A percentile compares a stretch with the other conserved stretches of the same genome.
These are phyloP conservation scores for Actinomucor elegans DNA, from an alignment of 371 early-diverging fungal species.

Conservation along the genomic window DNA sequence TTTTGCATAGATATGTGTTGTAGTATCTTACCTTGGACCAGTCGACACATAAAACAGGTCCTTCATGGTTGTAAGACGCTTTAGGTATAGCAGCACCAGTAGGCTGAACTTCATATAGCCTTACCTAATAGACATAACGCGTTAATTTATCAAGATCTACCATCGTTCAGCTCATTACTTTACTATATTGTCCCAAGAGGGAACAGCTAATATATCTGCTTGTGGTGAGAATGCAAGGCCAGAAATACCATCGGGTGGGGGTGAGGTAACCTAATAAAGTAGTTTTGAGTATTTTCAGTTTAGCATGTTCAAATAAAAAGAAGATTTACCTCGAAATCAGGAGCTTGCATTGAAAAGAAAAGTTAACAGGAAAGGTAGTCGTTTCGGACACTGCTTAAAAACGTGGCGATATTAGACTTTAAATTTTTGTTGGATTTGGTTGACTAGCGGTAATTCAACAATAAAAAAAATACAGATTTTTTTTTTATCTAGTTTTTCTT, in stretches of 20 bases:
- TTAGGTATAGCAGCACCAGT: conserved; percentile 74
- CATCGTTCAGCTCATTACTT: not conserved
- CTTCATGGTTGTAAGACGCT: conserved; percentile 80
- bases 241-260: conserved; percentile 78
- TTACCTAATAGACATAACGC: too few relatives aligned
- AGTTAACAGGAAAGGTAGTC: not conserved
- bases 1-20: too few relatives aligned
- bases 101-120: conserved; percentile 85
- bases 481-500: too few relatives aligned
- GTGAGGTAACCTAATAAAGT: conserved; percentile 51
- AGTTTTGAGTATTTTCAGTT: not conserved
- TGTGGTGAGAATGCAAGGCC: conserved; percentile 72
- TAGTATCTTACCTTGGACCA: conserved; percentile 94
- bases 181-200: conserved; percentile 90
- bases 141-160: not conserved
- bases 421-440: too few relatives aligned
- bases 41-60: conserved; percentile 78
- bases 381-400: not conserved
- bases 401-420: too few relatives aligned
- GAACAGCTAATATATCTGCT: conserved; percentile 79
- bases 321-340: conserved; percentile 9
- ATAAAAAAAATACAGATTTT: too few relatives aligned
- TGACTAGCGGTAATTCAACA: too few relatives aligned
- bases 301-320: not conserved
- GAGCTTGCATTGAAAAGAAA: conserved; percentile 4